Percentiles rank a stretch among this genome's conserved stretches.
Conservation (phyloP, 805 yeast species). For the Zygoascus flipseniorum region DNA sequence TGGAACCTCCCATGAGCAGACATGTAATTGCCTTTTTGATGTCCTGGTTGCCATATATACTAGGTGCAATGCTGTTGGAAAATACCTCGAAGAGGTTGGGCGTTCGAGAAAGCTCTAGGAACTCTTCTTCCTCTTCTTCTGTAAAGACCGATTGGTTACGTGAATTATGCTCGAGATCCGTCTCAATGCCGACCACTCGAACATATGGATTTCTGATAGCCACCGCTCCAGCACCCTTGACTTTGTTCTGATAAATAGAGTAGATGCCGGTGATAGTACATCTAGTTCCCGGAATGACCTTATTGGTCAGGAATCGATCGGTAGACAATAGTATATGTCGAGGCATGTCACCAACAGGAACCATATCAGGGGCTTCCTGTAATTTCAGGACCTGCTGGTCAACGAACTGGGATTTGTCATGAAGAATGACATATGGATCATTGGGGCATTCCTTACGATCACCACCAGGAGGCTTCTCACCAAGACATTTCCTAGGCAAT, state of each 20-base stretch:
- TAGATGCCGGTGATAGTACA: constrained; percentile 90
- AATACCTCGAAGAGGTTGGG: constrained; percentile 84
- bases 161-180: constrained; percentile 68
- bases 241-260: constrained; percentile 71
- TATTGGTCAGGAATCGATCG: constrained; percentile 83
- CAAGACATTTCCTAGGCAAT: constrained; percentile 60
- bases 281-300: constrained; percentile 89
- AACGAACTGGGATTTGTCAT: constrained; percentile 86
- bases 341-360: constrained; percentile 98
- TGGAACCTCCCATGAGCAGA: constrained; percentile 87
- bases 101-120: constrained; percentile 66
- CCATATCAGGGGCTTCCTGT: constrained; percentile 97
- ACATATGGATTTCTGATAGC: constrained; percentile 92
- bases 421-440: constrained; percentile 89
- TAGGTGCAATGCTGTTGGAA: constrained; percentile 87
- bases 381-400: constrained; percentile 91
- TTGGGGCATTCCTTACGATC: constrained; percentile 64
- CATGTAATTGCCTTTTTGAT: constrained; percentile 92
- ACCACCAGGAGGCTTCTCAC: constrained; percentile 39
- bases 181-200: constrained; percentile 75
- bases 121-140: constrained; percentile 92
- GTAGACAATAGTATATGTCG: constrained; percentile 81
- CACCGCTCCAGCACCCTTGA: constrained; percentile 47
- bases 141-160: constrained; percentile 55
- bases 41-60: constrained; percentile 89